Evolutionary conservation across 2,329 filamentous ascomycete species (phyloP).

Genomic region (Mycosphaerelloides madeirae): DNA sequence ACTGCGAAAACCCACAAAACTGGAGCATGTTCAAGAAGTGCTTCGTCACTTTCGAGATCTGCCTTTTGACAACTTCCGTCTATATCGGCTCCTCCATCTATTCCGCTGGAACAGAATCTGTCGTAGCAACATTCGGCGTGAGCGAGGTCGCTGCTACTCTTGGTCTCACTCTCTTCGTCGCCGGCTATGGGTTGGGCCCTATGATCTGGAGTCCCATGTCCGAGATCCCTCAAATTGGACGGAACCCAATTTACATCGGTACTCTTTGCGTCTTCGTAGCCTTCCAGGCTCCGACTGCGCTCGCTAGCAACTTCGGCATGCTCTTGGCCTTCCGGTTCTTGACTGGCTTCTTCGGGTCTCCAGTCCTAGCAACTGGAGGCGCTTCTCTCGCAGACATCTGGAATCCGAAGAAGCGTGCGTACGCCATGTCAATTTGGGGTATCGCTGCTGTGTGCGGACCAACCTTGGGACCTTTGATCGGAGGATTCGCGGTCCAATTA

Average conservation of each 20-base stretch:
- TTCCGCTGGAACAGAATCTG: constrained; percentile 39
- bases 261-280: constrained; percentile 48
- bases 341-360: constrained; percentile 48
- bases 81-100: constrained; percentile 53
- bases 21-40: constrained; percentile 39
- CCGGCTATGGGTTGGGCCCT: constrained; percentile 48
- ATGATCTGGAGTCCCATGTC: constrained; percentile 45
- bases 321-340: constrained; percentile 51
- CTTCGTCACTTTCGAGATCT: constrained; percentile 44
- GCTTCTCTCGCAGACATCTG: constrained; percentile 44
- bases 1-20: constrained; percentile 36
- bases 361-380: constrained; percentile 43
- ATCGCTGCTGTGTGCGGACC: constrained; percentile 39
- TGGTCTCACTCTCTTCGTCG: constrained; percentile 48
- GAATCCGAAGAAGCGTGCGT: constrained; percentile 34
- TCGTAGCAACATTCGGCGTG: constrained; percentile 44
- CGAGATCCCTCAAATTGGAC: constrained; percentile 48
- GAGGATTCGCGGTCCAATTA: constrained; percentile 38
- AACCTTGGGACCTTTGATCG: constrained; percentile 38
- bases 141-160: constrained; percentile 44
- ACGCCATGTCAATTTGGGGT: constrained; percentile 39
- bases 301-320: constrained; percentile 50
- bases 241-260: constrained; percentile 47
- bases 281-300: constrained; percentile 45
- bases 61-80: constrained; percentile 47